These are phyloP conservation scores for Alisma plantagoaquatica DNA, from an alignment of 106 monocot genomes.

Conservation along the genomic window DNA sequence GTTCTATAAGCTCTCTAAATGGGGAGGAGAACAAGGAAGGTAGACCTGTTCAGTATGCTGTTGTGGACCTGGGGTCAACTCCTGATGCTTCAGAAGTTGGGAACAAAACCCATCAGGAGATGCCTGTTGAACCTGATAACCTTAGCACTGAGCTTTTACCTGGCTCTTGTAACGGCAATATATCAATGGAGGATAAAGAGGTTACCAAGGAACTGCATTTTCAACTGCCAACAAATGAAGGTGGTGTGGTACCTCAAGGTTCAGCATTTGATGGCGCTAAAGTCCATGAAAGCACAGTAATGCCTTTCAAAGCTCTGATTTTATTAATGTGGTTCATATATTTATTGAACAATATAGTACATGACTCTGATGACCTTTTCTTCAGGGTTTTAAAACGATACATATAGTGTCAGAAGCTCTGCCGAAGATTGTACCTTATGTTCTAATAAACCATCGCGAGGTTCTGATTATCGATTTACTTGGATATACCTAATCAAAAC, in stretches of 20 bases:
- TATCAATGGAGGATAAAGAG: constrained; percentile 12
- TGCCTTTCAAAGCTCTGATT: not conserved
- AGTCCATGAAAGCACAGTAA: constrained; percentile 53
- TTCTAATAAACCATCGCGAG: constrained; percentile 99
- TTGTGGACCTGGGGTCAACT: constrained; percentile 7
- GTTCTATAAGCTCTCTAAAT: constrained; percentile 6
- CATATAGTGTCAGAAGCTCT: constrained; percentile 91
- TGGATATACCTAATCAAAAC: constrained; percentile 1
- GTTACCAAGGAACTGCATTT: constrained; percentile 9
- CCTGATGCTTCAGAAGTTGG: constrained; percentile 16
- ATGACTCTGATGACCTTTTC: not conserved
- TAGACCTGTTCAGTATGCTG: constrained; percentile 3
- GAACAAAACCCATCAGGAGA: constrained; percentile 4
- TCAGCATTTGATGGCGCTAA: constrained; percentile 26
- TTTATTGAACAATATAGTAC: not conserved
- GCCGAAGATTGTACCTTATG: constrained; percentile 97
- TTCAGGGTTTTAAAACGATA: constrained; percentile 73
- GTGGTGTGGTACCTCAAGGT: constrained; percentile 19
- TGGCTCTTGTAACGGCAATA: constrained; percentile 36
- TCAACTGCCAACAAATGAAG: constrained; percentile 15
- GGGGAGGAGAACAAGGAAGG: constrained; percentile 23
- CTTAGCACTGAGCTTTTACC: constrained; percentile 6
- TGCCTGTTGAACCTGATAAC: constrained; percentile 2
- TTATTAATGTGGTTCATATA: not conserved
- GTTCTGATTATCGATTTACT: constrained; percentile 43